Conservation (phyloP, 1,139 yeast genomes). For the Keqinozyma sinolaborantium region DNA sequence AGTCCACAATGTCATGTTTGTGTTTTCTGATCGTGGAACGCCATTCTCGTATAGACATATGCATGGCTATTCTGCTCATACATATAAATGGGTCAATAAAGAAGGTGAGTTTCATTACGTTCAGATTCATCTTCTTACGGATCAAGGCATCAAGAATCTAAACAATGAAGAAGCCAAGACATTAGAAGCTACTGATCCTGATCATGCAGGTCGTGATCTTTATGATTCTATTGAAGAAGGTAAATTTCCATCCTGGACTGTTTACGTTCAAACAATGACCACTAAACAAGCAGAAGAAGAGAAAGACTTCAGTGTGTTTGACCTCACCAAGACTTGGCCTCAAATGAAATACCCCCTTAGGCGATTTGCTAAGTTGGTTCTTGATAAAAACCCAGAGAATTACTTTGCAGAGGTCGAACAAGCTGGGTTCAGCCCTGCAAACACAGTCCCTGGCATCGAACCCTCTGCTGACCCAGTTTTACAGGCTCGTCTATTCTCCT, state of each 20-base stretch:
- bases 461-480: conserved; percentile 79
- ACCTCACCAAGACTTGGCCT: conserved; percentile 71
- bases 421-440: conserved; percentile 73
- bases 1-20: conserved; percentile 52
- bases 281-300: conserved; percentile 51
- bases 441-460: conserved; percentile 74
- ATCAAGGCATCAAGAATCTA: conserved; percentile 51
- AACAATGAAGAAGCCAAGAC: conserved; percentile 52
- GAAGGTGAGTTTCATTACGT: conserved; percentile 59
- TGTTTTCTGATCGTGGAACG: conserved; percentile 61
- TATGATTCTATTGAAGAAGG: conserved; percentile 50
- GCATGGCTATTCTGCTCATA: conserved; percentile 65
- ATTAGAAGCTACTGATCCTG: conserved; percentile 54
- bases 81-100: conserved; percentile 57
- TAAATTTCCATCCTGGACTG: conserved; percentile 54
- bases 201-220: conserved; percentile 53
- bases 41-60: conserved; percentile 55
- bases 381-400: conserved; percentile 63
- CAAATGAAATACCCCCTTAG: conserved; percentile 66
- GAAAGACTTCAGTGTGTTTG: conserved; percentile 58
- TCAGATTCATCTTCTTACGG: conserved; percentile 53
- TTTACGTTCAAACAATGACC: conserved; percentile 59
- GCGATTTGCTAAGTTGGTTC: conserved; percentile 58
- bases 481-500: conserved; percentile 77
- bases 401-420: conserved; percentile 75